Base-by-base conservation (phyloP, 495 filamentous ascomycete genomes). In the Aspergillus homomorphus region DNA sequence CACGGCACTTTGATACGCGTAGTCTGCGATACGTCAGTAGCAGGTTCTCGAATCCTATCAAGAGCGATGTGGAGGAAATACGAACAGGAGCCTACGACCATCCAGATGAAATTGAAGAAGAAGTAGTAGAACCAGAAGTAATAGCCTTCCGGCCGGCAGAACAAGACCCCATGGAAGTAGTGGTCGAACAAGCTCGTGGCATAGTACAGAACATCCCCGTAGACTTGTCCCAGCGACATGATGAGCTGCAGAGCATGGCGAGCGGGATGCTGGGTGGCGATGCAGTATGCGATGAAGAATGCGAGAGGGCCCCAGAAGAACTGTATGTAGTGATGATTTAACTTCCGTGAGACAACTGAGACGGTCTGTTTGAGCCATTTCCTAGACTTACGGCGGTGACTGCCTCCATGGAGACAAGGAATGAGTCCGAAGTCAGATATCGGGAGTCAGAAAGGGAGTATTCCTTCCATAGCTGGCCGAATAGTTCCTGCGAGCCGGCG, bases 61-160 rank as follows among this genome's bases (percentile, higher is more conserved):
- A 2, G 10, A 24, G 24, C 8, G 20, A 49, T 4, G n/a, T 12
- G 20, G 4, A 19, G 19, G 6, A 16, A 48, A 42, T 64, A 73
- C 78, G 73, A 60, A 81, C 78, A 55, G 16, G 62, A 58, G 1
- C 89, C 89, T 60, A 92, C 80, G 18, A 91, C 73, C 19, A 84
- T 87, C 90, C 90, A 95, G 45, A 90, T 85, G 23, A 79, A 66
- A 68, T 94, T 95, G 76, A 92, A 82, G 28, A 86, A 82, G 10
- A 90, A 77, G 69, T 84, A 95, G 66, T 93, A 94, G 4, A 82
- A 74, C 87, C 88, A 95, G 68, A 87, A 94, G 63, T 91, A 92
- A 51, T 82, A 76, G 14, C 71, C 65, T 68, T 94, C 90, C 1
- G 91, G 89, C 49, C 90, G 72, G 56, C 81, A 89, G 65, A 89